phyloP scores from a whole-genome alignment of 495 filamentous ascomycete species.

The Aspergillus ostianus region DNA sequence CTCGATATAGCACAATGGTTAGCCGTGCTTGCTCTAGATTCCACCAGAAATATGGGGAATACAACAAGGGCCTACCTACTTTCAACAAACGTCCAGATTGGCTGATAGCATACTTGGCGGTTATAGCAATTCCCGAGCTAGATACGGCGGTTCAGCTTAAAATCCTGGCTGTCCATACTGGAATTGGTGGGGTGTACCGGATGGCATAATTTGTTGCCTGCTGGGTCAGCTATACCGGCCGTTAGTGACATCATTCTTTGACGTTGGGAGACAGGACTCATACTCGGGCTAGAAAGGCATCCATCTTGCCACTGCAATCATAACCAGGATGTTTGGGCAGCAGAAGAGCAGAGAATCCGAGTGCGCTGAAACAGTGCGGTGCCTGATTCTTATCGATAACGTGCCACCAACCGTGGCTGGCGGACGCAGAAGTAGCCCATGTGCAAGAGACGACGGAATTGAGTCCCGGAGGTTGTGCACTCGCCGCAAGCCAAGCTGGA shows the following conservation, averaged over 20 bases:
- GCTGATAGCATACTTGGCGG: conserved; percentile 77
- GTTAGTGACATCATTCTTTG: conserved; percentile 18
- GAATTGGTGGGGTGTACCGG: conserved; percentile 40
- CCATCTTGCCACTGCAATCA: conserved; percentile 55
- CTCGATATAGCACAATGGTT: conserved; percentile 10
- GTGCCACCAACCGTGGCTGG: not conserved
- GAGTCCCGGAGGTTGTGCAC: not conserved
- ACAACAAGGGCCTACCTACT: conserved; percentile 38
- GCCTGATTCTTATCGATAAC: conserved; percentile 40
- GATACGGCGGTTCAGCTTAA: conserved; percentile 15
- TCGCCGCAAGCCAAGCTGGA: not conserved
- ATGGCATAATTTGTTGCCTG: conserved; percentile 94
- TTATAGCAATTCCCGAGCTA: conserved; percentile 85
- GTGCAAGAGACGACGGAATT: not conserved
- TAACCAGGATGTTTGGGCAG: not conserved
- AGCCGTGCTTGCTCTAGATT: not conserved
- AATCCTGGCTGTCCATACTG: not conserved
- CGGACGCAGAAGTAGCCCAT: not conserved
- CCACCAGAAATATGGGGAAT: not conserved
- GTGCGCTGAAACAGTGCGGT: conserved; percentile 17
- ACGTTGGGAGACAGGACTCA: conserved; percentile 15
- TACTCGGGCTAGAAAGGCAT: conserved; percentile 70
- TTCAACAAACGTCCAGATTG: conserved; percentile 80
- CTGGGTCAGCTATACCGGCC: conserved; percentile 56
- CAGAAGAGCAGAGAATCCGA: not conserved